Conservation (phyloP, 2,329 filamentous ascomycete genomes). For the Venturia pyrina region DNA sequence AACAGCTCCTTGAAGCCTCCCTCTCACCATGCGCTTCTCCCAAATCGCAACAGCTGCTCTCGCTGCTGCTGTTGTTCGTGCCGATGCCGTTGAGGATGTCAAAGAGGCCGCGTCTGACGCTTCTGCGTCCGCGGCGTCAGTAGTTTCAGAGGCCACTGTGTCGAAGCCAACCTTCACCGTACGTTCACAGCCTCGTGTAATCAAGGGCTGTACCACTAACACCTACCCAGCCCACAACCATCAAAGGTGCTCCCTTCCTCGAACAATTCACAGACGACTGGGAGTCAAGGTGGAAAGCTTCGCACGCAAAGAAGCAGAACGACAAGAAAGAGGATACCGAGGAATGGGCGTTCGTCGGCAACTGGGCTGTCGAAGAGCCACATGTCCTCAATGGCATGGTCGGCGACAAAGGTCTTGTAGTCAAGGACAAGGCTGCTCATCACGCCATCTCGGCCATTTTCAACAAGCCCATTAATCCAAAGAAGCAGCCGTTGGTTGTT, state of each 20-base stretch:
- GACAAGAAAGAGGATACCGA: constrained; percentile 55
- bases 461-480: constrained; percentile 91
- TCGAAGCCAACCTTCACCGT: constrained; percentile 14
- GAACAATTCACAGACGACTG: constrained; percentile 98
- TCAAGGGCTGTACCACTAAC: constrained; percentile 3
- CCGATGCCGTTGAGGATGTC: constrained; percentile 12
- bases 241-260: constrained; percentile 81
- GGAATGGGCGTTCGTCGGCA: constrained; percentile 95
- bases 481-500: constrained; percentile 91
- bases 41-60: constrained; percentile 9
- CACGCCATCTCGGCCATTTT: constrained; percentile 99
- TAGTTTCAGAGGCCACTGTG: constrained; percentile 7
- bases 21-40: constrained; percentile 8
- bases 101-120: constrained; percentile 12
- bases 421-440: constrained; percentile 96
- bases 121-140: constrained; percentile 8
- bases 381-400: constrained; percentile 81
- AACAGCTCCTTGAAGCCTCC: neutral
- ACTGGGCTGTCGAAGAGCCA: constrained; percentile 96
- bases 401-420: constrained; percentile 90
- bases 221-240: constrained; percentile 59
- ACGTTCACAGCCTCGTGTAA: constrained; percentile 5
- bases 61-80: constrained; percentile 6
- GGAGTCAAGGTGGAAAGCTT: constrained; percentile 88
- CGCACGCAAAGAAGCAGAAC: constrained; percentile 93